Conservation (phyloP, 768 basidiomycete species). For the Psilocybe subaeruginosa region DNA sequence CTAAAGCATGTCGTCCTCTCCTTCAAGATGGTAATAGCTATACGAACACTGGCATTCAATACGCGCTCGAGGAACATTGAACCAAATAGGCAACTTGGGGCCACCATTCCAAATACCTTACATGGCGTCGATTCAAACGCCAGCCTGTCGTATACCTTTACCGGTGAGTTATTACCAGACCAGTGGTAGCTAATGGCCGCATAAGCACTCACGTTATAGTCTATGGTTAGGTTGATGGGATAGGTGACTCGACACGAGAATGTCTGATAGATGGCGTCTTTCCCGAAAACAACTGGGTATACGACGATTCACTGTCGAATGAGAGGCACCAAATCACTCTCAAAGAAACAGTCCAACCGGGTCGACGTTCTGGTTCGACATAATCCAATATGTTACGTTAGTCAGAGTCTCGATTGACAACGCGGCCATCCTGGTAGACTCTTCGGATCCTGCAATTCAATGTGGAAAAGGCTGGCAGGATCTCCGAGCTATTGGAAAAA, state of each 20-base stretch:
- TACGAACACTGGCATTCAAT: conserved; percentile 2
- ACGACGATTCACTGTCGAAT: neutral
- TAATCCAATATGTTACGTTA: conserved; percentile 12
- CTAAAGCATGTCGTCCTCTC: neutral
- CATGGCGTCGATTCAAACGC: neutral
- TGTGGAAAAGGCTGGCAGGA: conserved; percentile 7
- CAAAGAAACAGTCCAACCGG: conserved; percentile 4
- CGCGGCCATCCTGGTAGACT: conserved; percentile 9
- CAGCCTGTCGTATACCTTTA: conserved; percentile 4
- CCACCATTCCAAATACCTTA: conserved; percentile 4
- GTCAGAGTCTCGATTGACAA: conserved; percentile 5
- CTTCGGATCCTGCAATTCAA: conserved; percentile 1
- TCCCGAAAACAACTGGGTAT: conserved; percentile 8
- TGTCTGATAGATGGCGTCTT: neutral
- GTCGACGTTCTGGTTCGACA: conserved; percentile 16
- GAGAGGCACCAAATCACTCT: conserved; percentile 11
- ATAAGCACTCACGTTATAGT: neutral
- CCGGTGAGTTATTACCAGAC: conserved; percentile 5
- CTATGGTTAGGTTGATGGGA: neutral
- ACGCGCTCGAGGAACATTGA: neutral
- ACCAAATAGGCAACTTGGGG: conserved; percentile 6
- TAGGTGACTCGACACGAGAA: neutral
- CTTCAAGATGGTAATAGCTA: conserved; percentile 8
- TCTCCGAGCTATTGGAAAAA: neutral
- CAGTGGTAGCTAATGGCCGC: neutral